Conservation (phyloP, 768 basidiomycete genomes). For the Leccinum obscurum region DNA sequence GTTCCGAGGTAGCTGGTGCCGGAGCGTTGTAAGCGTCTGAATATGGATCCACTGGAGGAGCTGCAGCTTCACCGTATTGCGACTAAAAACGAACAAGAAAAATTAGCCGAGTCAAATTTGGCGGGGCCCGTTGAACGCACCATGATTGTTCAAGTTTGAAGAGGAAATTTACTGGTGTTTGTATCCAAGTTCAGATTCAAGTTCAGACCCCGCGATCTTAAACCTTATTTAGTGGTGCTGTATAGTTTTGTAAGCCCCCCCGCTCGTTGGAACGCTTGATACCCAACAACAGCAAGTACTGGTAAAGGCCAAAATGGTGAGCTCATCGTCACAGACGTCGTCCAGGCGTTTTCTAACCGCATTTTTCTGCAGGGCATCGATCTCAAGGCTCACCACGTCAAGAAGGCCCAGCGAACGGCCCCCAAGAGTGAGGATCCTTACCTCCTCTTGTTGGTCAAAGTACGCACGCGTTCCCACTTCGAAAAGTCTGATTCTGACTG, state of each 20-base stretch:
- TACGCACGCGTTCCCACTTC: conserved; percentile 35
- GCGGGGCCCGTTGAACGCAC: conserved; percentile 37
- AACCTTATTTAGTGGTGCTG: conserved; percentile 47
- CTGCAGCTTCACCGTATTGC: conserved; percentile 66
- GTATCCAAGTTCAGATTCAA: conserved; percentile 37
- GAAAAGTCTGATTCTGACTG: conserved; percentile 9
- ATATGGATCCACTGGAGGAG: conserved; percentile 72
- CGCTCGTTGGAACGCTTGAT: conserved; percentile 13
- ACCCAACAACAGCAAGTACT: conserved; percentile 49
- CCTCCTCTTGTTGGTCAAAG: conserved; percentile 97
- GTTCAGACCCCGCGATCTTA: conserved; percentile 28
- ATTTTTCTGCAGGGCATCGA: conserved; percentile 78
- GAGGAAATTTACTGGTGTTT: conserved; percentile 43
- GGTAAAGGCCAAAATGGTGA: conserved; percentile 80
- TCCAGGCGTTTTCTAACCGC: conserved; percentile 19
- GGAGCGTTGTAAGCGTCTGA: conserved; percentile 79
- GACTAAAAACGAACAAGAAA: conserved; percentile 18
- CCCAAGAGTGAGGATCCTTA: conserved; percentile 99
- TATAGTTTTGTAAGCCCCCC: conserved; percentile 73
- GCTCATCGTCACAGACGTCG: conserved; percentile 45
- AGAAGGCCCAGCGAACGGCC: conserved; percentile 91
- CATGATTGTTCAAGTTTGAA: conserved; percentile 66
- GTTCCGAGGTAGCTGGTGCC: conserved; percentile 44
- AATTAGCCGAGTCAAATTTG: background rate
- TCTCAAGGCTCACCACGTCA: conserved; percentile 96